phyloP scores from a whole-genome alignment of 2,329 filamentous ascomycete species.

The Erysiphe neolycopersici region DNA sequence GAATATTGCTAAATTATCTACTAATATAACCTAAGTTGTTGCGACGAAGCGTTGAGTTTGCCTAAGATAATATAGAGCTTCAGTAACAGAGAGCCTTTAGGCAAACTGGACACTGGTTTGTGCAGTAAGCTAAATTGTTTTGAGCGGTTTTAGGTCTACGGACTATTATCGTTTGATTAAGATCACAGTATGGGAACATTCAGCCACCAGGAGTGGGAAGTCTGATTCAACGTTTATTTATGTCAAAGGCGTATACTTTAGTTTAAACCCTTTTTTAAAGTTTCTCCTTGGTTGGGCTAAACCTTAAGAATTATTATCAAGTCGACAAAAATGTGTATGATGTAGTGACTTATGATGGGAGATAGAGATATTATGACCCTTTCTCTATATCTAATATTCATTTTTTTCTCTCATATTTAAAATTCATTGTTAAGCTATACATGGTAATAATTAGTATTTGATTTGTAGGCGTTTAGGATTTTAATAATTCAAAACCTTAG shows the following conservation, averaged over 20 bases:
- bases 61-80: background rate
- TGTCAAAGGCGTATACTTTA: conserved; percentile 9
- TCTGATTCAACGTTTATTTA: conserved; percentile 12
- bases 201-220: conserved; percentile 12
- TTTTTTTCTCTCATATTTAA: too few species aligned
- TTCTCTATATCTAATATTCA: background rate
- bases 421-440: too few species aligned
- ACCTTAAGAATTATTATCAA: conserved; percentile 3
- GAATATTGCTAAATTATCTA: background rate
- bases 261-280: conserved; percentile 3
- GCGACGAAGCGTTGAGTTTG: conserved; percentile 16
- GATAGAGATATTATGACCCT: conserved; percentile 10
- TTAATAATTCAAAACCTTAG: too few species aligned
- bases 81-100: background rate
- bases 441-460: too few species aligned
- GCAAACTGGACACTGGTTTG: conserved; percentile 3
- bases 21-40: conserved; percentile 16
- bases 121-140: conserved; percentile 1
- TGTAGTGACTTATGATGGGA: conserved; percentile 10
- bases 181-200: too few species aligned
- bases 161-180: conserved; percentile 1
- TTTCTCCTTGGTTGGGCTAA: conserved; percentile 3
- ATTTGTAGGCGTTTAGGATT: too few species aligned
- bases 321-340: conserved; percentile 9
- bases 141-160: background rate